Evolutionary conservation across 257 asterid species (phyloP).

Genomic region (Solanum appendiculatum): DNA sequence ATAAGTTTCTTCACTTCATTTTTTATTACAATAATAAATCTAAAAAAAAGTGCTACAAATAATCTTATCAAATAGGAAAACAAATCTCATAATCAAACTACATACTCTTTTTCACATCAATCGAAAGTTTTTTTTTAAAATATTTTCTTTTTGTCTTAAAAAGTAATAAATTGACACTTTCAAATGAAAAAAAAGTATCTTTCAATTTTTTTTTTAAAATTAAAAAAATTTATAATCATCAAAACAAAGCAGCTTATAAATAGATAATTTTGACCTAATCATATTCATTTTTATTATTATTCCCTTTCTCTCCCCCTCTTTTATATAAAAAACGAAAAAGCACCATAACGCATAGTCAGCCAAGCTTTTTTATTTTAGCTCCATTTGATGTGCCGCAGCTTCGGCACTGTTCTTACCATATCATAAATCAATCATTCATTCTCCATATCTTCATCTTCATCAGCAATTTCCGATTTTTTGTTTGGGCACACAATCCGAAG

Average conservation of each 20-base stretch:
- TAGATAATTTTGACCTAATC: neutral
- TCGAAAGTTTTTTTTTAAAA: too few relatives aligned
- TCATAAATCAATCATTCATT: neutral
- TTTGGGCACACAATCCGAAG: constrained; percentile 37
- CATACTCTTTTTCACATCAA: too few relatives aligned
- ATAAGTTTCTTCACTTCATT: too few relatives aligned
- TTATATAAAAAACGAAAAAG: neutral
- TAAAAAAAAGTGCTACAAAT: too few relatives aligned
- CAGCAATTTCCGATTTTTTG: neutral
- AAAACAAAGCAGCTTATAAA: neutral
- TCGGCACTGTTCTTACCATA: neutral
- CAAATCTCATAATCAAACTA: too few relatives aligned
- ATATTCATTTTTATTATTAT: neutral
- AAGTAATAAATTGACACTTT: too few relatives aligned
- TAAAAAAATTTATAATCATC: neutral
- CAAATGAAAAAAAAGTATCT: neutral
- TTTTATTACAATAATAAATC: too few relatives aligned
- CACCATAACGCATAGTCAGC: neutral
- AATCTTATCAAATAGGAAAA: too few relatives aligned
- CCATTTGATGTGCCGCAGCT: constrained; percentile 9
- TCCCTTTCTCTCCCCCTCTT: too few relatives aligned
- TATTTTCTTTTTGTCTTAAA: too few relatives aligned
- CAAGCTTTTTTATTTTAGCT: neutral
- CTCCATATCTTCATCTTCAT: neutral
- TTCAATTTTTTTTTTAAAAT: neutral